Base-by-base conservation (phyloP, 202 grass and related monocot genomes). In the Zoysia matrella region DNA sequence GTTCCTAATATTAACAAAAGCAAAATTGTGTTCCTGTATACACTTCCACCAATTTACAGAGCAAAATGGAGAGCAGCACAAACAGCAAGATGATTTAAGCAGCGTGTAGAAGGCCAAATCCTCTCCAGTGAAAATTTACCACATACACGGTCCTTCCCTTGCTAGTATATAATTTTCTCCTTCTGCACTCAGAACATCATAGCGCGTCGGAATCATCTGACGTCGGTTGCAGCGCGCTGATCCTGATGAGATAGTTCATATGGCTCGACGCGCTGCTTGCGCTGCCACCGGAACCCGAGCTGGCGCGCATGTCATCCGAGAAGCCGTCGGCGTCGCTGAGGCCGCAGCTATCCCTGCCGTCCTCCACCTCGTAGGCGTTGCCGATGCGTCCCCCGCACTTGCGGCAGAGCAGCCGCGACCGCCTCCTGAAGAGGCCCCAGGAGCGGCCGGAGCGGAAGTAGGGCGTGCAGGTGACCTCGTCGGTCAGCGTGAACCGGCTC, bases 321-420 rank as follows among this genome's bases (percentile, higher is more conserved):
- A 71, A 77, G 12, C 65, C 88, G 14, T 54, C 64, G 36, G 49
- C 80, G 46, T 71, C 76, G 52, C 68, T 76, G 1, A 69, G 10
- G 15, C 30, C 7, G 3, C 45, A 48, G 4, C 22, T 41, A 22
- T 74, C 18, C 22, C 73, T 16, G 51, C 80, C 86, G 47, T 81
- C 88, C 10, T 83, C 78, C 61, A 88, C 93, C 0, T 89, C 80
- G 55, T 88, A 92, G 13, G 87, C 88, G 64, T 47, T 69, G 64
- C 93, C 93, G 79, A 99, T 92, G 71, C 83, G 83, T 41, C 81
- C 84, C 43, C 91, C 91, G 80, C 93, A 99, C 83, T 92, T 94
- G 47, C 93, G 85, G 85, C 96, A 99, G 83, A 99, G 89, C 73
- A 99, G 84, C 55, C 83, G 87, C 67, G 93, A 87, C 57, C 85